Evolutionary conservation across 805 yeast genomes (phyloP), one percentile per base, ranked within the genome.

Genomic region (Candida ficus): DNA sequence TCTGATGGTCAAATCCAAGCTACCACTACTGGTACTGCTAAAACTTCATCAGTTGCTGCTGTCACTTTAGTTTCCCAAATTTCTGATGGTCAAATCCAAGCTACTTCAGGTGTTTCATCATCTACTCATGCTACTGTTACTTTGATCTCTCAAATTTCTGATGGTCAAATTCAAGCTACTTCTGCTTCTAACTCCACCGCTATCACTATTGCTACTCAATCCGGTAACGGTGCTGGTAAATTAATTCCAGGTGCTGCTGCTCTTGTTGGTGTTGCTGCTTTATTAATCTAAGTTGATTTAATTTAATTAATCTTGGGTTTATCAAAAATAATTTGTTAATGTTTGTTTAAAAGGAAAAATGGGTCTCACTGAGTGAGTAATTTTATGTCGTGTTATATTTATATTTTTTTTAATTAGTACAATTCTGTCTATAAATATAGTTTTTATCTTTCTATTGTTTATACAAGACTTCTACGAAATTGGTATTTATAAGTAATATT

Each of bases 51-150:
- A 14, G 51, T 37, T 19, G 54, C 43, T 42, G 55, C 45, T 38
- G 51, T 47, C 38, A 42, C 41, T 28, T 34, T 49, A 21, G 38
- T 40, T 36, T 43, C 38, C 17, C 31, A 29, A 29, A 29, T 29
- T 16, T 5, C 11, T 9, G 31, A 29, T 29, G 31, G 31, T 29
- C 31, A 31, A 31, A 31, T 31, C n/a, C 34, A 31, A 31, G 34
- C 34, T n/a, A 31, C 34, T 16, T 8, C 21, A 10, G 45, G 42
- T 38, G 65, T 70, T 37, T 58, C 70, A 34, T 64, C 64, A 43
- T 67, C 73, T 38, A 71, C 73, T 33, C 33, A 12, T 5, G 16
- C 31, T 16, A 29, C 54, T 14, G 73, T 70, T 36, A 69, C 62
- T 50, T 66, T 66, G 48, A 69, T 68, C 35, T 68, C 69, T 54